Conservation (phyloP, 1,139 yeast genomes). For the Magnusiomyces paraingens region DNA sequence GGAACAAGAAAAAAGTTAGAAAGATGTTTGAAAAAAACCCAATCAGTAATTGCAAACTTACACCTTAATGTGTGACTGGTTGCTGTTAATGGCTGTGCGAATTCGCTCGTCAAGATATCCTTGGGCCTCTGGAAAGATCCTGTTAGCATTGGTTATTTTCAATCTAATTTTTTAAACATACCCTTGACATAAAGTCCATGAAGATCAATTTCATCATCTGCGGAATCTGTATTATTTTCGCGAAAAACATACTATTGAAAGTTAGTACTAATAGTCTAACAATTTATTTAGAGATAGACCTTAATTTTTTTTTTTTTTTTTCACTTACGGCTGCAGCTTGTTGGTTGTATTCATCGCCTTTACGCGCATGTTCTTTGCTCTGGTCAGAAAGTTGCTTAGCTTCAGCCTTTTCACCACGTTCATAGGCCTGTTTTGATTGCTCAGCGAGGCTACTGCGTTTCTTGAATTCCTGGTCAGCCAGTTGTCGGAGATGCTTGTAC, state of each 20-base stretch:
- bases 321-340: conserved; percentile 62
- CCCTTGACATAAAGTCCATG: conserved; percentile 80
- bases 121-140: conserved; percentile 54
- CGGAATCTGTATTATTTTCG: conserved; percentile 82
- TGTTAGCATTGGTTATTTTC: neutral
- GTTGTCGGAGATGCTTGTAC: conserved; percentile 56
- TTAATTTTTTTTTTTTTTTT: neutral
- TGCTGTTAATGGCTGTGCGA: conserved; percentile 53
- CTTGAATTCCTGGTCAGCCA: conserved; percentile 62
- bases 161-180: conserved; percentile 3
- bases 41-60: conserved; percentile 13
- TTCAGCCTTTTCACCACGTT: conserved; percentile 59
- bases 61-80: conserved; percentile 46
- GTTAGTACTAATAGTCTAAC: neutral
- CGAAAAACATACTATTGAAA: conserved; percentile 56
- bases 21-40: neutral
- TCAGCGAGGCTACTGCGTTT: conserved; percentile 51
- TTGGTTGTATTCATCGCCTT: conserved; percentile 64
- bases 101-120: conserved; percentile 69
- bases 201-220: conserved; percentile 78
- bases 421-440: conserved; percentile 71
- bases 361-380: conserved; percentile 50
- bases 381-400: conserved; percentile 71
- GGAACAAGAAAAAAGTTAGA: conserved; percentile 34
- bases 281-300: neutral